Evolutionary conservation across 805 yeast genomes (phyloP).

Genomic region (Kazachstania kunashirensis): DNA sequence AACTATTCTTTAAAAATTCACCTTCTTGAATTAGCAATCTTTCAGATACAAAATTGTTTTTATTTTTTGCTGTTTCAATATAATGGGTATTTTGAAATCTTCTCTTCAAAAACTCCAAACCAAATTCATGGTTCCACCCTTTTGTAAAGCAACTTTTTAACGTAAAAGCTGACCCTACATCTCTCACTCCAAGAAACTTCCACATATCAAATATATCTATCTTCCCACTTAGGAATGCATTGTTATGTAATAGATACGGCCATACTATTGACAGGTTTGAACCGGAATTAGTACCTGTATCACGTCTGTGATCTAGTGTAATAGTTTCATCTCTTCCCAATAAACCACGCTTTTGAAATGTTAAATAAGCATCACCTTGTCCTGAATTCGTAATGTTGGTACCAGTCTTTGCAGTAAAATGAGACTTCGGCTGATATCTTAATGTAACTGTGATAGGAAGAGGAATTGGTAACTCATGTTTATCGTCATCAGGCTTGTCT

Average conservation of each 20-base stretch:
- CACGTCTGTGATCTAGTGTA: slow-evolving; percentile 45
- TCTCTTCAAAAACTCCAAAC: slow-evolving; percentile 28
- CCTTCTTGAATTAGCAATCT: slow-evolving; percentile 51
- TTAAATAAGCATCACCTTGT: slow-evolving; percentile 85
- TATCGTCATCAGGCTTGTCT: background rate
- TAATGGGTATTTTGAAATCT: slow-evolving; percentile 17
- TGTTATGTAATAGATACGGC: slow-evolving; percentile 37
- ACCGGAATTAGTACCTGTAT: slow-evolving; percentile 46
- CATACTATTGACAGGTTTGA: slow-evolving; percentile 3
- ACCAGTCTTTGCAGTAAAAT: slow-evolving; percentile 80
- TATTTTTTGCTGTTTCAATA: slow-evolving; percentile 18
- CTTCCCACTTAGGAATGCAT: slow-evolving; percentile 45
- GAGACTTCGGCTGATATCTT: slow-evolving; percentile 15
- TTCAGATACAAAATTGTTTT: slow-evolving; percentile 42
- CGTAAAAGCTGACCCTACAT: slow-evolving; percentile 4
- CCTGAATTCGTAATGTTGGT: slow-evolving; percentile 86
- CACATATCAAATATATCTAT: slow-evolving; percentile 33
- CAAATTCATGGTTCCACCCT: slow-evolving; percentile 6
- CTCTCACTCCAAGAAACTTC: slow-evolving; percentile 9
- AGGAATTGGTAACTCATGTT: background rate
- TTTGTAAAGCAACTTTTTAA: slow-evolving; percentile 6
- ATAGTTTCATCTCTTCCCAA: slow-evolving; percentile 64
- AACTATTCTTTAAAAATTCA: slow-evolving; percentile 47
- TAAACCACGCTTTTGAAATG: slow-evolving; percentile 51
- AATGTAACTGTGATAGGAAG: slow-evolving; percentile 5